Conservation (phyloP, 2,329 filamentous ascomycete species). For the Arthrobotrys sinensis region DNA sequence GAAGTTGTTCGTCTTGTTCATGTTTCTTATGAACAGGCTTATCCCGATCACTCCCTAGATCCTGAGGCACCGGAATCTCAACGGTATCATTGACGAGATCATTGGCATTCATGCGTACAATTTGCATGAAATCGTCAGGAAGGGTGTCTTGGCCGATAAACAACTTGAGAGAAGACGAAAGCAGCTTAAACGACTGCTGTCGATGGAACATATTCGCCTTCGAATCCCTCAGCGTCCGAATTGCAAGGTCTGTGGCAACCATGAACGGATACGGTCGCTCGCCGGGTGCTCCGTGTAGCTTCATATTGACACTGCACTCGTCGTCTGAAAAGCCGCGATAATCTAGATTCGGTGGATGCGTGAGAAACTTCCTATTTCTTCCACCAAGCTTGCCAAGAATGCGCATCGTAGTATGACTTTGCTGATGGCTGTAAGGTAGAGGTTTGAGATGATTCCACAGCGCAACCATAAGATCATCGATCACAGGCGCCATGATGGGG, state of each 20-base stretch:
- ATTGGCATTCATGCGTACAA: slow-evolving; percentile 89
- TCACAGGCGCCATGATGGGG: slow-evolving; percentile 98
- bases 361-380: slow-evolving; percentile 95
- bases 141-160: slow-evolving; percentile 88
- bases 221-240: slow-evolving; percentile 71
- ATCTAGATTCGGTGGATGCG: slow-evolving; percentile 84
- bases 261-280: slow-evolving; percentile 89
- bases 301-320: slow-evolving; percentile 86
- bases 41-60: slow-evolving; percentile 76
- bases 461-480: slow-evolving; percentile 98
- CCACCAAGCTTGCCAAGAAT: slow-evolving; percentile 97
- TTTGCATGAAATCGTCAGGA: slow-evolving; percentile 87
- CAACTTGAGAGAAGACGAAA: slow-evolving; percentile 90
- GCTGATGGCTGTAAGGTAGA: slow-evolving; percentile 95
- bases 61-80: slow-evolving; percentile 72
- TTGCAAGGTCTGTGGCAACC: slow-evolving; percentile 88
- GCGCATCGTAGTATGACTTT: slow-evolving; percentile 96
- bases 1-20: slow-evolving; percentile 84
- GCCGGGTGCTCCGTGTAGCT: slow-evolving; percentile 88
- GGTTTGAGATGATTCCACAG: slow-evolving; percentile 96
- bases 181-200: slow-evolving; percentile 88
- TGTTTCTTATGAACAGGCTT: slow-evolving; percentile 90
- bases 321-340: slow-evolving; percentile 92
- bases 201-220: slow-evolving; percentile 91
- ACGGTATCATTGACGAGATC: slow-evolving; percentile 82